Percentiles rank a stretch among this genome's conserved stretches.
Evolutionary conservation across 345 rosid genomes (phyloP).

Genomic region (Citrus hindsii): DNA sequence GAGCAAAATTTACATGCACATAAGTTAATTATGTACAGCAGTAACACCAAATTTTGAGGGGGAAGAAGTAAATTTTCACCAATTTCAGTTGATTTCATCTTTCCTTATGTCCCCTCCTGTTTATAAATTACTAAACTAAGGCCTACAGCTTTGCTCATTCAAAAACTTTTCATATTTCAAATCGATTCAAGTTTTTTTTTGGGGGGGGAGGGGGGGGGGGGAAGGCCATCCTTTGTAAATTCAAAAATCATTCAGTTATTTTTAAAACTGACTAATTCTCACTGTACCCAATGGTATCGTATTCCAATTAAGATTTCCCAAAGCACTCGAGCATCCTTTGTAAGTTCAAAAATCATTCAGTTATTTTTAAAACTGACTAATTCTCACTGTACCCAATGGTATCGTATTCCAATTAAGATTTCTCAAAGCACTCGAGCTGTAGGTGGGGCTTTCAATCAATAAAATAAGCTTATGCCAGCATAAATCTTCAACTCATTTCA

Average conservation of each 20-base stretch:
- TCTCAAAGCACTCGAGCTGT: neutral
- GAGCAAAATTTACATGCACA: neutral
- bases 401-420: neutral
- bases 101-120: too few species aligned
- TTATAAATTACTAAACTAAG: too few species aligned
- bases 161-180: too few species aligned
- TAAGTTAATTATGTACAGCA: neutral
- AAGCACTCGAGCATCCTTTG: neutral
- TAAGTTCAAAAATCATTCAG: neutral
- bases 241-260: neutral
- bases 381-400: neutral
- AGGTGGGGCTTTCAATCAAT: neutral
- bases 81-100: neutral
- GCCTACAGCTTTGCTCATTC: too few species aligned
- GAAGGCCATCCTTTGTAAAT: neutral
- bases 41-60: neutral
- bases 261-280: neutral
- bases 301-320: neutral
- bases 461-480: neutral
- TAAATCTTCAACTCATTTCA: neutral
- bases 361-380: neutral
- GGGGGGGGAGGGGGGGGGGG: rapidly evolving
- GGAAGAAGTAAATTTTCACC: too few species aligned
- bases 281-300: neutral
- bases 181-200: too few species aligned